Percentiles rank a stretch among this genome's conserved stretches.
These are phyloP conservation scores for Trichoderma hamatum DNA, from an alignment of 2,329 filamentous ascomycete species.

Conservation along the genomic window DNA sequence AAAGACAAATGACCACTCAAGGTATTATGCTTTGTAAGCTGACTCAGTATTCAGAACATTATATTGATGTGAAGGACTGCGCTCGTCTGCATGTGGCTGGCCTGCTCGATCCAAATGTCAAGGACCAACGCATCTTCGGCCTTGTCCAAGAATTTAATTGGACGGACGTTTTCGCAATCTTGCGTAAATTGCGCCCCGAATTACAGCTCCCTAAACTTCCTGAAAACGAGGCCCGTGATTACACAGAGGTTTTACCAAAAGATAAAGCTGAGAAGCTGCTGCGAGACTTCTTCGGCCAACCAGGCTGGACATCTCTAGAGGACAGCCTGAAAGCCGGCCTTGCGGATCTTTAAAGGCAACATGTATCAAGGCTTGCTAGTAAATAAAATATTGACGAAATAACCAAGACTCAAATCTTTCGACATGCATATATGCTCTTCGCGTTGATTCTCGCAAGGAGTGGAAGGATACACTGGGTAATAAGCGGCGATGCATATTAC, in stretches of 20 bases:
- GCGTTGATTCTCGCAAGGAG: background rate
- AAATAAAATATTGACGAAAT: background rate
- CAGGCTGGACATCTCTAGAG: constrained; percentile 5
- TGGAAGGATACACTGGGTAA: background rate
- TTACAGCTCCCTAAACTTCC: background rate
- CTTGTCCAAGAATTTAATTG: constrained; percentile 32
- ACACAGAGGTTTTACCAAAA: background rate
- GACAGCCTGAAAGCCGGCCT: constrained; percentile 1
- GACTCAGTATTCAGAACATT: constrained; percentile 5
- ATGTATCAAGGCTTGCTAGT: background rate
- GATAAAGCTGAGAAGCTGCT: constrained; percentile 1
- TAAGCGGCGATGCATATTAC: background rate
- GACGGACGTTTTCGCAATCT: constrained; percentile 1
- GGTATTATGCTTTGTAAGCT: background rate
- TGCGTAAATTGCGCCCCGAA: background rate
- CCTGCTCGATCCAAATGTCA: constrained; percentile 32
- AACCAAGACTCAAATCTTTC: background rate
- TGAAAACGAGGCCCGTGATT: background rate
- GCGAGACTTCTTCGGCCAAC: background rate
- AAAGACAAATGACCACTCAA: background rate
- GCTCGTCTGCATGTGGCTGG: constrained; percentile 36
- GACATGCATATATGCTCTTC: background rate
- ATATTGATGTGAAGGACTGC: constrained; percentile 33
- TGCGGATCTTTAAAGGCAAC: background rate
- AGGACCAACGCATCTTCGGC: constrained; percentile 34